A percentile compares a stretch with the other conserved stretches of the same genome.
Conservation (phyloP, 495 filamentous ascomycete species). For the Staphylotrichum longicolle region DNA sequence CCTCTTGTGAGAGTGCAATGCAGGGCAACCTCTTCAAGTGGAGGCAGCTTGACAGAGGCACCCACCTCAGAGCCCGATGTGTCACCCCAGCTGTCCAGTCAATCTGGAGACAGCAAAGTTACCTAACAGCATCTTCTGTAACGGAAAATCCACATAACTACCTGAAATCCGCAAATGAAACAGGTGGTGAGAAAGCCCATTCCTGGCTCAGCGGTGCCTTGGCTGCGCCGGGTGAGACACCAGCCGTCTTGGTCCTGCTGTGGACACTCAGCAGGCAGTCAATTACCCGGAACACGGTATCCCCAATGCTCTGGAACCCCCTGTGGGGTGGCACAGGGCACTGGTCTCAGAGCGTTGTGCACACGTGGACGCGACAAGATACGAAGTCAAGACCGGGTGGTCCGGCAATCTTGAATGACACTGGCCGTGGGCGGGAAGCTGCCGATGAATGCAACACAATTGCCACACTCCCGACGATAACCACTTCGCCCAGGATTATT, state of each 20-base stretch:
- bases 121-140: no score
- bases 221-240: slow-evolving; percentile 13
- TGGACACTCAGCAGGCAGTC: neutral
- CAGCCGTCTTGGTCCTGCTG: slow-evolving; percentile 11
- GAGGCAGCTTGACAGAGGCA: neutral
- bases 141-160: neutral
- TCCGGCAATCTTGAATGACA: neutral
- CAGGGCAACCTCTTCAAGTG: neutral
- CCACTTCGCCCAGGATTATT: no score
- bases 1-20: no score
- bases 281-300: slow-evolving; percentile 2
- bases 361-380: no score
- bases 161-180: neutral
- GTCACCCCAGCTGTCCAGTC: no score
- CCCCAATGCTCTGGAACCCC: slow-evolving; percentile 1
- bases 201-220: slow-evolving; percentile 2
- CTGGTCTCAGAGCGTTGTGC: neutral
- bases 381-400: no score
- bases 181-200: neutral
- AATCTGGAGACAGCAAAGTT: no score
- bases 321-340: neutral
- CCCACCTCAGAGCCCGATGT: no score
- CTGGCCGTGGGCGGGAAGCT: neutral
- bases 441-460: neutral
- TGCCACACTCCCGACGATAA: no score